Evolutionary conservation across 2,329 filamentous ascomycete genomes (phyloP).

Genomic region (Conoideocrella luteorostrata): DNA sequence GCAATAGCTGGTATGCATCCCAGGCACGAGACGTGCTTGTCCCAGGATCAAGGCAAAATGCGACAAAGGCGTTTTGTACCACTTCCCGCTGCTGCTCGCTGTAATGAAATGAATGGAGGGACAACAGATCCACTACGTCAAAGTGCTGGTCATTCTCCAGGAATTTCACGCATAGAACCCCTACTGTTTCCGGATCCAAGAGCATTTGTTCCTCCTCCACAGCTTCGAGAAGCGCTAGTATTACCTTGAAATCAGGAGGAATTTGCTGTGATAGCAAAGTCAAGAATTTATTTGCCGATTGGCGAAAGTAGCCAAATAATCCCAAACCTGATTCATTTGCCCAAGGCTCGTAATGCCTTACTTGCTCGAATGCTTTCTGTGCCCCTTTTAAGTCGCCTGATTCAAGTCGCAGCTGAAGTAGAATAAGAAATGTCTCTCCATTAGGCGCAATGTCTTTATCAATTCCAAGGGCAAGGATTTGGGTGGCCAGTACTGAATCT

Average conservation of each 20-base stretch:
- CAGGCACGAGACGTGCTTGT: conserved; percentile 59
- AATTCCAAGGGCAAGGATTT: conserved; percentile 61
- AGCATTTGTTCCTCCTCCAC: conserved; percentile 63
- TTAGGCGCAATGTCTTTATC: conserved; percentile 62
- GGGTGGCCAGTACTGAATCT: conserved; percentile 66
- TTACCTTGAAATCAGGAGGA: conserved; percentile 59
- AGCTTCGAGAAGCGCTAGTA: conserved; percentile 67
- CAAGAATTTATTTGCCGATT: conserved; percentile 65
- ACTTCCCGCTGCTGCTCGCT: conserved; percentile 61
- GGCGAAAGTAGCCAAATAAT: conserved; percentile 44
- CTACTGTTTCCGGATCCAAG: conserved; percentile 69
- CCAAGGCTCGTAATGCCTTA: conserved; percentile 26
- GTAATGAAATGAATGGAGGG: conserved; percentile 64
- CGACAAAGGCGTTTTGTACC: conserved; percentile 59
- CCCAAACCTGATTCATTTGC: conserved; percentile 39
- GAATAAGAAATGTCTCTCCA: conserved; percentile 63
- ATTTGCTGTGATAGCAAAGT: conserved; percentile 57
- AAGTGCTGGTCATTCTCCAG: conserved; percentile 69
- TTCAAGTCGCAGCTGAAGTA: conserved; percentile 70
- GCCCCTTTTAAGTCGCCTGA: conserved; percentile 67
- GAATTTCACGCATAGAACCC: conserved; percentile 65
- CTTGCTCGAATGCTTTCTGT: conserved; percentile 53
- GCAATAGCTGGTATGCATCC: conserved; percentile 60
- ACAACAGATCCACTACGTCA: conserved; percentile 77
- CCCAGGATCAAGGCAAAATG: conserved; percentile 57